phyloP scores from a whole-genome alignment of 805 yeast species.

The Yamadazyma sp. region DNA sequence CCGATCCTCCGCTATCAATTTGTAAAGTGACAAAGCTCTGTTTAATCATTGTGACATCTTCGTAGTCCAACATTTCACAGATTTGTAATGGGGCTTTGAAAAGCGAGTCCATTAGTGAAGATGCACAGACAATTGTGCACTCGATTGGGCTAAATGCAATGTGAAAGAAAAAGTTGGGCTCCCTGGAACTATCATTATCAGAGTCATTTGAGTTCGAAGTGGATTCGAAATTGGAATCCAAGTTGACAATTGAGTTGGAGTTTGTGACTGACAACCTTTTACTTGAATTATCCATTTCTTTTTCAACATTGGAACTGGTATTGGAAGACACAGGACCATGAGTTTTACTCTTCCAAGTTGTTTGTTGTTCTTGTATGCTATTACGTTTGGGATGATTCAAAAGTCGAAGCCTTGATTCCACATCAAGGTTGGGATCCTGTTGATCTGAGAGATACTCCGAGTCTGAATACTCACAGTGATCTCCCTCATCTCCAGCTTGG shows the following conservation, averaged over 20 bases:
- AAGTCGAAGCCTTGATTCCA: neutral
- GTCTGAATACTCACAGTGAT: constrained; percentile 6
- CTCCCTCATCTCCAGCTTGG: constrained; percentile 15
- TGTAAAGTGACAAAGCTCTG: constrained; percentile 53
- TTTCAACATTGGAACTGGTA: constrained; percentile 13
- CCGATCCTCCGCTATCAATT: constrained; percentile 55
- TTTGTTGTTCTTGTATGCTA: too few relatives aligned
- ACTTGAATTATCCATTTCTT: constrained; percentile 30
- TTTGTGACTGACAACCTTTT: constrained; percentile 16
- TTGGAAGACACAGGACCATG: constrained; percentile 13
- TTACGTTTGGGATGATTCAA: constrained; percentile 3
- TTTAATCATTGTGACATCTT: constrained; percentile 39
- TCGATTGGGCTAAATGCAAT: constrained; percentile 64
- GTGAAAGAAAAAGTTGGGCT: constrained; percentile 48
- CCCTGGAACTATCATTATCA: constrained; percentile 2
- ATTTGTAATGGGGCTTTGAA: constrained; percentile 41
- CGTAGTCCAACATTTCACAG: constrained; percentile 31
- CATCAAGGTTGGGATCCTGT: too few relatives aligned
- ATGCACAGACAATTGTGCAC: constrained; percentile 57
- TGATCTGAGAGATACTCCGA: too few relatives aligned
- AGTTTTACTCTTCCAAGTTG: constrained; percentile 9
- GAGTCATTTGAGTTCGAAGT: constrained; percentile 5
- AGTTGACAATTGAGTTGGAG: constrained; percentile 1
- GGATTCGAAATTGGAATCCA: neutral
- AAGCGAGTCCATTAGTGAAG: constrained; percentile 32